Evolutionary conservation across 2,329 filamentous ascomycete genomes (phyloP).

Genomic region (Plectosphaerella sp.): DNA sequence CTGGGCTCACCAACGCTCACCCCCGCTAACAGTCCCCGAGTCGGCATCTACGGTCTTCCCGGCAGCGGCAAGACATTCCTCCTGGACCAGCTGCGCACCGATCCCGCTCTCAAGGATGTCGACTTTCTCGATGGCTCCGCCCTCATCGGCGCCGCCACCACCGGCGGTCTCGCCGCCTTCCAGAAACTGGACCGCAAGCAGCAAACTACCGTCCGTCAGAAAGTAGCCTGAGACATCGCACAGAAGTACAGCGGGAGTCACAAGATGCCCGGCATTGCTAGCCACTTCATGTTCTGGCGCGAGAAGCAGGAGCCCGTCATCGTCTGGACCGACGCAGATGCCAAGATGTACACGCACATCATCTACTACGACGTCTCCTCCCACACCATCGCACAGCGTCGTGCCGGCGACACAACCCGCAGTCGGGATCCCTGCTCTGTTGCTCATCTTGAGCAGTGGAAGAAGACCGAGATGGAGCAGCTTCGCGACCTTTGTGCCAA

Average conservation of each 20-base stretch:
- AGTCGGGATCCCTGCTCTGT: conserved; percentile 25
- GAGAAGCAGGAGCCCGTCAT: conserved; percentile 22
- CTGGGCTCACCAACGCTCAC: too few relatives aligned
- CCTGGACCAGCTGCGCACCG: conserved; percentile 31
- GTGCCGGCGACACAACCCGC: conserved; percentile 29
- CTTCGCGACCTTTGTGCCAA: conserved; percentile 38
- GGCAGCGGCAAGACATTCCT: conserved; percentile 49
- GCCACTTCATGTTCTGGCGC: conserved; percentile 52
- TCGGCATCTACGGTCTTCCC: conserved; percentile 52
- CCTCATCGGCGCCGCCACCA: conserved; percentile 34
- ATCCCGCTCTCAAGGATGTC: conserved; percentile 29
- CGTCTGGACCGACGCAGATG: conserved; percentile 41
- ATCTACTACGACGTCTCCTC: conserved; percentile 45
- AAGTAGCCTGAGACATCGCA: conserved; percentile 40
- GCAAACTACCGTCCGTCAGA: conserved; percentile 32
- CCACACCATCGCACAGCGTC: conserved; percentile 29
- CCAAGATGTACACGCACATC: conserved; percentile 49
- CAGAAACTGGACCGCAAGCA: conserved; percentile 25
- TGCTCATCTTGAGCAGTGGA: conserved; percentile 40
- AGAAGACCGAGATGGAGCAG: conserved; percentile 35
- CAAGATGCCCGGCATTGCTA: conserved; percentile 43
- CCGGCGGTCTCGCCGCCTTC: conserved; percentile 45
- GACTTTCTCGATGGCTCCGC: conserved; percentile 49
- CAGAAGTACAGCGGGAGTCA: conserved; percentile 25
- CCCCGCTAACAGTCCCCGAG: conserved; percentile 18